Evolutionary conservation across 2,329 filamentous ascomycete genomes (phyloP), one percentile per base, ranked within the genome.

Genomic region (Verticillium nubilum): DNA sequence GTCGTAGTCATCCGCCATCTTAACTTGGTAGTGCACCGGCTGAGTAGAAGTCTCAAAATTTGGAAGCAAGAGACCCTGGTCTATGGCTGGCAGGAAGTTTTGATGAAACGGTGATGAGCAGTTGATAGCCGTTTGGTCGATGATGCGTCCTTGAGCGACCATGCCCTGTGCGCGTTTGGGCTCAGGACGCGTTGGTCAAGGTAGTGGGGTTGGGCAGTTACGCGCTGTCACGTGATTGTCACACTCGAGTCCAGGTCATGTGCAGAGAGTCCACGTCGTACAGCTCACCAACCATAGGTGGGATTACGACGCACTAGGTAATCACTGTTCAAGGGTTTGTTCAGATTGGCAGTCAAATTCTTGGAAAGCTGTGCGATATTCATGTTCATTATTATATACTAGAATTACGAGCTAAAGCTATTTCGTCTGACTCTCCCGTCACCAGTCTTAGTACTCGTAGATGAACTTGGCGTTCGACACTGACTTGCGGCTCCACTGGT

Each of bases 401-500:
- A 50, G 7, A 50, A 50, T 23, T 50, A 50, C 42, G 42, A 6
- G 1, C 19, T 6, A 4, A 50, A 12, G 19, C 42, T n/a, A 10
- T 12, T 19, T 9, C 19, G 6, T 12, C 19, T 7, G n/a, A 54
- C 17, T 17, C 29, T 9, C 25, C 5, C 52, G 25, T 25, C 15
- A 25, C 19, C 28, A 54, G n/a, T 23, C 17, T 10, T 17, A 60
- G 58, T 26, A 54, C 19, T 54, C 57, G 23, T 62, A 62, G 60
- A 56, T 12, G 10, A 63, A 62, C 15, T 23, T 26, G 2, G 42
- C 13, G n/a, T 50, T 50, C 42, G 42, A 23, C 42, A 50, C 42
- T 10, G 42, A 50, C 60, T 60, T 64, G 62, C 59, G 69, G n/a
- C 61, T 73, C 74, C 74, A 76, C 59, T 74, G 73, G 25, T 76